Base-by-base conservation (phyloP, 2,329 filamentous ascomycete species). In the Phyllosticta citrichinensis region DNA sequence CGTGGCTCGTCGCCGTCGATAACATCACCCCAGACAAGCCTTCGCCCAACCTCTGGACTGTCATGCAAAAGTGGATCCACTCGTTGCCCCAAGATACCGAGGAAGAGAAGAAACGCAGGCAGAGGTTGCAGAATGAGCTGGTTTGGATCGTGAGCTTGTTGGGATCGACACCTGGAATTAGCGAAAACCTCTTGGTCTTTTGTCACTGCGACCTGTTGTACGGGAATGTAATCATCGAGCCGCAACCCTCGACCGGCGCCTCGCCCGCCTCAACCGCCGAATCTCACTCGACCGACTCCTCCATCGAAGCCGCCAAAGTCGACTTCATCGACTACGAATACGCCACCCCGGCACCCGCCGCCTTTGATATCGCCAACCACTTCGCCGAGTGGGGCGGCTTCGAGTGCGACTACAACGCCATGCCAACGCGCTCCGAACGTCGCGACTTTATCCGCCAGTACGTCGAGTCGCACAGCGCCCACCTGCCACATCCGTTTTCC, bases 341-440 rank as follows among this genome's bases (percentile, higher is more conserved):
- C 75, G 91, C 92, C 14, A 94, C 91, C 4, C 92, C 94, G 2
- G 93, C 92, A 0, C 93, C 93, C 1, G 91, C 92, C 3, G 92
- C 93, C 1, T 99, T 99, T 75, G 94, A 99, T 73, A 86, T 99
- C 67, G 88, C 93, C 57, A 99, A 99, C 77, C 94, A 99, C 79
- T 96, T 99, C 72, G 91, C 94, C 55, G 94, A 99, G 77, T 99
- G 94, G 93, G 92, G 88, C 63, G 94, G 94, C 62, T 97, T 97
- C 70, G 91, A 96, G 68, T 99, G 94, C 79, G 91, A 97, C 74
- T 92, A 89, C 77, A 84, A 77, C 68, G 87, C 87, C 66, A 81
- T 97, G 61, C 94, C 94, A 5, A 94, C 89, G 1, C 83, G 82
- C 64, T 79, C 85, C 20, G 85, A 93, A 68, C 87, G 94, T 27